Percentiles rank a stretch among this genome's conserved stretches.
Evolutionary conservation across 2,329 filamentous ascomycete genomes (phyloP).

Genomic region (Clonostachys rhizophaga): DNA sequence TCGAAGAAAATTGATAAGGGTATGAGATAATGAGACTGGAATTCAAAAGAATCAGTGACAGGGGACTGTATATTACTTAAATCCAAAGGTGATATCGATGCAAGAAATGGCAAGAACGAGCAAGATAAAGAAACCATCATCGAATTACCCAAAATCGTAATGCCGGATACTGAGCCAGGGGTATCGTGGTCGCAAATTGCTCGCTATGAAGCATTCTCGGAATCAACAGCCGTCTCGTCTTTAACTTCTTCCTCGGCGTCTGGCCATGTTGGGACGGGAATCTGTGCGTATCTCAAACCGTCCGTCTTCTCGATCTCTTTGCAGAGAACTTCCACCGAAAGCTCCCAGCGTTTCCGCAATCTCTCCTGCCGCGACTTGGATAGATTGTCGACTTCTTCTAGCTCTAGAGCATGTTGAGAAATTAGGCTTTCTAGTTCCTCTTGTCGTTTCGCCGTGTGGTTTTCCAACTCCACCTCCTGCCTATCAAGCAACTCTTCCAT

Average conservation of each 20-base stretch:
- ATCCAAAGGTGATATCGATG: too few species aligned
- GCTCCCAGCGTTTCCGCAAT: slow-evolving; percentile 43
- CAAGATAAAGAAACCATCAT: too few species aligned
- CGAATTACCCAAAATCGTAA: too few species aligned
- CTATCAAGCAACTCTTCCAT: slow-evolving; percentile 54
- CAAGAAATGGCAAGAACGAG: too few species aligned
- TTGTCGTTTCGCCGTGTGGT: slow-evolving; percentile 36
- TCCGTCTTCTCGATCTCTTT: slow-evolving; percentile 43
- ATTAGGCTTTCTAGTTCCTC: slow-evolving; percentile 44
- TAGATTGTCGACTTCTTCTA: slow-evolving; percentile 35
- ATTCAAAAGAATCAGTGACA: too few species aligned
- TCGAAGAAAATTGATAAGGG: neutral
- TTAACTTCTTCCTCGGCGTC: slow-evolving; percentile 2
- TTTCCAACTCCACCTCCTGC: slow-evolving; percentile 46
- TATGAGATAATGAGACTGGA: too few species aligned
- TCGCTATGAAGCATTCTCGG: too few species aligned
- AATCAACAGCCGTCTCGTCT: too few species aligned
- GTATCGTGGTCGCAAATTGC: too few species aligned
- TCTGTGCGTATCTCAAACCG: slow-evolving; percentile 32
- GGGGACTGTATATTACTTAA: too few species aligned
- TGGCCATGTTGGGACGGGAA: slow-evolving; percentile 24
- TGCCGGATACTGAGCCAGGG: too few species aligned
- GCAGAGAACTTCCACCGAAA: slow-evolving; percentile 47
- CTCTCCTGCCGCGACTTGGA: slow-evolving; percentile 39
- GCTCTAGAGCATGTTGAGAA: slow-evolving; percentile 41